Evolutionary conservation across 202 grass and related monocot species (phyloP), one percentile per base, ranked within the genome.

Genomic region (Bolboschoenoplectus hybrid): DNA sequence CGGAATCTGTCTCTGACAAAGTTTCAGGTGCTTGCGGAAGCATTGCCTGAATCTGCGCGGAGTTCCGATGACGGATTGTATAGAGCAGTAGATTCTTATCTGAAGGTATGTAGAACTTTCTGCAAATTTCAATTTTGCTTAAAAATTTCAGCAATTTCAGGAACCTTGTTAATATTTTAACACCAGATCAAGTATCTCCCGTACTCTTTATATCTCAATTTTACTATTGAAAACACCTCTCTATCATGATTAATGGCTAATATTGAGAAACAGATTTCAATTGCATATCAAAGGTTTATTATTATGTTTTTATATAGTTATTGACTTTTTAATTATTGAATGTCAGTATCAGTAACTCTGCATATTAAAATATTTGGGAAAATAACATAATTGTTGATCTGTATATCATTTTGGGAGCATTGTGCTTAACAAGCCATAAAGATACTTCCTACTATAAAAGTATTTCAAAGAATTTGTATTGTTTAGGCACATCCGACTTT

Each of bases 1-100:
- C 86, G 96, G 9, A 98, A 96, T 67, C 87, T 96, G 6, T 96
- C 96, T 0, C 90, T 98, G 45, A 96, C 96, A 67, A 96, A 98
- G 85, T 98, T 98, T 84, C 96, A 98, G 87, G 96, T 98, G 1
- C 49, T 98, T 8, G 93, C 93, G 17, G 96, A 98, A 86, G 92
- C 96, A 13, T 82, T 98, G 9, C 96, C 96, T 5, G 96, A 96
- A 85, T 94, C 96, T 0, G 88, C 93, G 6, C 88, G 96, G 85
- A 82, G 82, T 49, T 98, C 93, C 80, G 96, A 98, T 84, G 96
- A 98, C 63, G 96, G 96, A 1, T 87, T 98, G 51, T 98, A 98
- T 72, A 86, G 93, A 86, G 96, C 96, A 51, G 90, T 98, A 13
- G 96, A 98, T 83, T 98, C 93, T 5, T 98, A 96, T 87, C 93